Percentiles rank a stretch among this genome's conserved stretches.
phyloP scores from a whole-genome alignment of 495 filamentous ascomycete species.

The Penicillium cinerascens region DNA sequence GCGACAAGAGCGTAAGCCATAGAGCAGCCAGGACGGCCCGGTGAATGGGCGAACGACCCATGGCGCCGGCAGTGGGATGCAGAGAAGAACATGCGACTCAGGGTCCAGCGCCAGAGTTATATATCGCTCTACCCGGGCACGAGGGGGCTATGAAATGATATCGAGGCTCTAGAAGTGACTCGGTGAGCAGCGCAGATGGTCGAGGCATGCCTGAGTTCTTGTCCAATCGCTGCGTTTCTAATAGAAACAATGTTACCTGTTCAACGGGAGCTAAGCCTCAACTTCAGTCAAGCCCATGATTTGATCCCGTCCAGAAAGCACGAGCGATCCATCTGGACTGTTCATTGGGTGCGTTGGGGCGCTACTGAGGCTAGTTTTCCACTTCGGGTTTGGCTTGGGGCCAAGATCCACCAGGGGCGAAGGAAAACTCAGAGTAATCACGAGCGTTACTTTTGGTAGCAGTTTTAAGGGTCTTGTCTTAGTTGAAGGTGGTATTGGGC shows the following conservation, averaged over 20 bases:
- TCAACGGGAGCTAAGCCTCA: neutral
- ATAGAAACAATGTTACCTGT: neutral
- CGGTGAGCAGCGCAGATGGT: neutral
- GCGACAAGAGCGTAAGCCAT: slow-evolving; percentile 12
- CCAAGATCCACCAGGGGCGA: neutral
- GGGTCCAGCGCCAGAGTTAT: neutral
- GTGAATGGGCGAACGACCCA: slow-evolving; percentile 12
- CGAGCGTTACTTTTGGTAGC: neutral
- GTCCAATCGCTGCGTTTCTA: neutral
- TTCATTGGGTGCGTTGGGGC: neutral
- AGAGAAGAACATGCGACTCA: neutral
- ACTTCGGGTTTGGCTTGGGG: neutral
- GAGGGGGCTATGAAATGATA: neutral
- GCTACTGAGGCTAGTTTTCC: neutral
- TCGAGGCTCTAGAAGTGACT: neutral
- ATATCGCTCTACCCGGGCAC: neutral
- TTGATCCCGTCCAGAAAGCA: neutral
- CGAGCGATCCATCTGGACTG: neutral
- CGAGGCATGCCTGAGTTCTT: neutral
- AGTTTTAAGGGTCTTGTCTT: neutral
- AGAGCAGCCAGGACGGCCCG: slow-evolving; percentile 14
- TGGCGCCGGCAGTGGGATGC: slow-evolving; percentile 1
- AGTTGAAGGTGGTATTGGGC: neutral
- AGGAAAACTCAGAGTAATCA: too few relatives aligned
- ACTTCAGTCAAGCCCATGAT: neutral